A percentile compares a stretch with the other conserved stretches of the same genome.
These are phyloP conservation scores for Globisporangium acanthophoron DNA, from an alignment of 352 stramenopile species.

Conservation along the genomic window DNA sequence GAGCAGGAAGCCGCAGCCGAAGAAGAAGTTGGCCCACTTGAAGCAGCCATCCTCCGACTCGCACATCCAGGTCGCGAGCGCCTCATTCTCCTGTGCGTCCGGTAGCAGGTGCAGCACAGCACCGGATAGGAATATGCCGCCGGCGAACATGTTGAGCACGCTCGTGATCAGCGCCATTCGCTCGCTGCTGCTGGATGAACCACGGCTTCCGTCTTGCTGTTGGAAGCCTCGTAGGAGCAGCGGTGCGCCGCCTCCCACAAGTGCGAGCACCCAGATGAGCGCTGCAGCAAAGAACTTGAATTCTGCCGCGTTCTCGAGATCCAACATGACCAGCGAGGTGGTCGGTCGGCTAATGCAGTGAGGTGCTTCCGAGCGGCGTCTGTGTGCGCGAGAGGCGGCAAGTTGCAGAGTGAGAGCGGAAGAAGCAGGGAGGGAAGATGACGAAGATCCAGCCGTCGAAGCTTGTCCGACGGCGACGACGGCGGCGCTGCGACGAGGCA, in stretches of 20 bases:
- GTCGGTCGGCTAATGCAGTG: neutral
- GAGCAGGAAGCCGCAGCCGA: constrained; percentile 64
- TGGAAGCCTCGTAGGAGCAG: constrained; percentile 33
- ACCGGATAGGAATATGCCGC: constrained; percentile 73
- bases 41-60: constrained; percentile 41
- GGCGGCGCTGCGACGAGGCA: neutral
- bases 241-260: constrained; percentile 49
- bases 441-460: neutral
- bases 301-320: constrained; percentile 36
- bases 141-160: constrained; percentile 77
- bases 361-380: neutral
- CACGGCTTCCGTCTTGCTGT: constrained; percentile 28
- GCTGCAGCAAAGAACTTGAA: constrained; percentile 65
- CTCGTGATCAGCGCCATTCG: constrained; percentile 16
- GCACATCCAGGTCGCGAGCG: constrained; percentile 44
- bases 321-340: neutral
- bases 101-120: constrained; percentile 78
- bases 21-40: constrained; percentile 79
- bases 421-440: neutral
- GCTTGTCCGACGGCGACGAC: constrained; percentile 1
- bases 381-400: neutral
- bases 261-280: constrained; percentile 51
- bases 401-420: constrained; percentile 5
- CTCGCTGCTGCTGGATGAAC: neutral
- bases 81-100: constrained; percentile 61